Evolutionary conservation across 805 yeast species (phyloP).

Genomic region (Isabelozyma gotoi): DNA sequence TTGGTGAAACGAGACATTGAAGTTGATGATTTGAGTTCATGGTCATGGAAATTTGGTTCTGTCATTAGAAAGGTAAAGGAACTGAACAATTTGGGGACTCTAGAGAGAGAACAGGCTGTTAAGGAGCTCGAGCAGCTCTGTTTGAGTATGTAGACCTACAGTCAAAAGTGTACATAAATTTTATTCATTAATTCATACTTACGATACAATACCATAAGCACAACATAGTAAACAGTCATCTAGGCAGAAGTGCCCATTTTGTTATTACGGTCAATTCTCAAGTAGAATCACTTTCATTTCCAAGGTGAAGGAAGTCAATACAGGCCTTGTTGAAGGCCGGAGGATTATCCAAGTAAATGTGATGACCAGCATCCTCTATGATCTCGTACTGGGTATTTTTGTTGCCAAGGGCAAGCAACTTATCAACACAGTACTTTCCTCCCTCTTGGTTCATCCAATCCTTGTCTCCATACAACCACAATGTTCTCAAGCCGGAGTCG

Average conservation of each 20-base stretch:
- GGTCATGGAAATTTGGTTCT: not conserved
- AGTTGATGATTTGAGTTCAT: not conserved
- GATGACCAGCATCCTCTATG: slow-evolving; percentile 41
- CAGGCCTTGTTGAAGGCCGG: slow-evolving; percentile 23
- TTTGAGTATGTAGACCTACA: not conserved
- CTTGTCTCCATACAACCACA: slow-evolving; percentile 42
- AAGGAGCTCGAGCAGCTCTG: not conserved
- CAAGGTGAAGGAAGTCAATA: slow-evolving; percentile 22
- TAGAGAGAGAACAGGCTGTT: not conserved
- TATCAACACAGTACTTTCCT: slow-evolving; percentile 31
- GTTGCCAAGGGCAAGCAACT: slow-evolving; percentile 15
- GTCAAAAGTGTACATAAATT: too few species aligned
- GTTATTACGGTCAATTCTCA: too few species aligned
- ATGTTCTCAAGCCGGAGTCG: slow-evolving; percentile 18
- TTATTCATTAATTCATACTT: too few species aligned
- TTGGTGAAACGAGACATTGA: slow-evolving; percentile 27
- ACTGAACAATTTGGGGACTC: not conserved
- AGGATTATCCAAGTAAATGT: slow-evolving; percentile 42
- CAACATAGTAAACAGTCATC: too few species aligned
- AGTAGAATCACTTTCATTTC: not conserved
- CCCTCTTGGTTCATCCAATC: slow-evolving; percentile 46
- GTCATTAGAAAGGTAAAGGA: slow-evolving; percentile 4
- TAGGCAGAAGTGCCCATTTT: too few species aligned
- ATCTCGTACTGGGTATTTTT: slow-evolving; percentile 18
- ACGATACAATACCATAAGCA: too few species aligned